Percentiles rank a stretch among this genome's conserved stretches.
Evolutionary conservation across 352 stramenopile genomes (phyloP).

Genomic region (Phytophthora fragariaefolia): DNA sequence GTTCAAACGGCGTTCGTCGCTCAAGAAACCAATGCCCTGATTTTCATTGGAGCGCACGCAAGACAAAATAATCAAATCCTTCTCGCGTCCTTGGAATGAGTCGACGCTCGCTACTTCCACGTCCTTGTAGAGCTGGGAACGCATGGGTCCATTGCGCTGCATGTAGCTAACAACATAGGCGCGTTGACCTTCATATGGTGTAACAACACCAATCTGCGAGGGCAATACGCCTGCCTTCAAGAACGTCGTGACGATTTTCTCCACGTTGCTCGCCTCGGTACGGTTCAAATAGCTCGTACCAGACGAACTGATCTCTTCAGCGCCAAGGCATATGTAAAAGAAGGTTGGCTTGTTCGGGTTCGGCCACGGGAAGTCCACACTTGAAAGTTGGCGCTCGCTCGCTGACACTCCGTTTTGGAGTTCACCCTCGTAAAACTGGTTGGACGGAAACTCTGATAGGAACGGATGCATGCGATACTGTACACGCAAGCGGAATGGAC

Average conservation of each 20-base stretch:
- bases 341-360: constrained; percentile 97
- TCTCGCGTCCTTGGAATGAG: constrained; percentile 99
- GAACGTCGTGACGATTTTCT: constrained; percentile 98
- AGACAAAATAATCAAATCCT: constrained; percentile 98
- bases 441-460: constrained; percentile 99
- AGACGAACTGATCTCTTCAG: constrained; percentile 98
- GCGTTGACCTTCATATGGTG: constrained; percentile 98
- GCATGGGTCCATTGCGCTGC: constrained; percentile 94
- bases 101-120: constrained; percentile 99
- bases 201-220: constrained; percentile 96
- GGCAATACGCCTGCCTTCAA: constrained; percentile 93
- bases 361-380: constrained; percentile 97
- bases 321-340: constrained; percentile 97
- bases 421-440: constrained; percentile 99
- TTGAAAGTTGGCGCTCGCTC: constrained; percentile 89
- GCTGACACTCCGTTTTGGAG: constrained; percentile 98
- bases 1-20: constrained; percentile 98
- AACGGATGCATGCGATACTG: constrained; percentile 99
- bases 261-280: constrained; percentile 97
- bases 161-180: constrained; percentile 99
- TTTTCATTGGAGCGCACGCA: constrained; percentile 99
- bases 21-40: constrained; percentile 99
- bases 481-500: constrained; percentile 97
- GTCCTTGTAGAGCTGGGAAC: constrained; percentile 95
- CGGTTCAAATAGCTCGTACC: constrained; percentile 99